Conservation (phyloP, 2,329 filamentous ascomycete genomes). For the Penicillium sp. region DNA sequence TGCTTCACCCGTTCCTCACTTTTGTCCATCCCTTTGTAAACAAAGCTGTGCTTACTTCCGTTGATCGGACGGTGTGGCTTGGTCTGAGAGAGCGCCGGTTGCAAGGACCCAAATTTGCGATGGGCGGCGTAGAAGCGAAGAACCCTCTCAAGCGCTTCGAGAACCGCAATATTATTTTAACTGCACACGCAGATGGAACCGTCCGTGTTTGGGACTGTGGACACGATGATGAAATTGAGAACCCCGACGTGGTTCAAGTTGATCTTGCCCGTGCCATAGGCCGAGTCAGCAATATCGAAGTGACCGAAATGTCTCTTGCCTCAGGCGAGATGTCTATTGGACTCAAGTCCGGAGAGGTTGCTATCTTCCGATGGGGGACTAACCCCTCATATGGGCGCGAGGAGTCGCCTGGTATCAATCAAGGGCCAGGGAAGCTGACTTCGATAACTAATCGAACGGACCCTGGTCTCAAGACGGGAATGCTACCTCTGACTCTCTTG, state of each 20-base stretch:
- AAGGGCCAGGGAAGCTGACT: conserved; percentile 67
- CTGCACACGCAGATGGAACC: conserved; percentile 85
- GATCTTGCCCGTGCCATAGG: conserved; percentile 81
- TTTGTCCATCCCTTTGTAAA: conserved; percentile 89
- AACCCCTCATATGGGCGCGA: conserved; percentile 72
- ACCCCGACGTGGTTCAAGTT: conserved; percentile 74
- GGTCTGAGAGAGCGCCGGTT: conserved; percentile 82
- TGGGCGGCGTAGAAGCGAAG: conserved; percentile 72
- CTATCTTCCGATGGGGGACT: conserved; percentile 82
- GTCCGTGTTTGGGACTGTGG: conserved; percentile 92
- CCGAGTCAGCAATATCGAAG: conserved; percentile 71
- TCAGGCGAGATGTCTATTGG: conserved; percentile 85
- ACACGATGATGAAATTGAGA: conserved; percentile 90
- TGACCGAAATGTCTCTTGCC: conserved; percentile 77
- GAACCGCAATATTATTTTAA: conserved; percentile 77
- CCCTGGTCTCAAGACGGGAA: conserved; percentile 69
- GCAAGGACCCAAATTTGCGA: conserved; percentile 72
- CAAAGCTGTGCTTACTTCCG: conserved; percentile 65
- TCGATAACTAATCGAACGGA: conserved; percentile 73
- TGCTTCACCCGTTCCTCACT: conserved; percentile 81
- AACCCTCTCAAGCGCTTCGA: conserved; percentile 74
- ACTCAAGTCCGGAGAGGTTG: conserved; percentile 75
- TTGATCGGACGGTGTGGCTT: conserved; percentile 81
- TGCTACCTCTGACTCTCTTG: conserved; percentile 76
- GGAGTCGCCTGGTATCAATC: conserved; percentile 51